Percentiles rank a stretch among this genome's conserved stretches.
Evolutionary conservation across 129 eudicot species (phyloP).

Genomic region (Glebionis coronaria): DNA sequence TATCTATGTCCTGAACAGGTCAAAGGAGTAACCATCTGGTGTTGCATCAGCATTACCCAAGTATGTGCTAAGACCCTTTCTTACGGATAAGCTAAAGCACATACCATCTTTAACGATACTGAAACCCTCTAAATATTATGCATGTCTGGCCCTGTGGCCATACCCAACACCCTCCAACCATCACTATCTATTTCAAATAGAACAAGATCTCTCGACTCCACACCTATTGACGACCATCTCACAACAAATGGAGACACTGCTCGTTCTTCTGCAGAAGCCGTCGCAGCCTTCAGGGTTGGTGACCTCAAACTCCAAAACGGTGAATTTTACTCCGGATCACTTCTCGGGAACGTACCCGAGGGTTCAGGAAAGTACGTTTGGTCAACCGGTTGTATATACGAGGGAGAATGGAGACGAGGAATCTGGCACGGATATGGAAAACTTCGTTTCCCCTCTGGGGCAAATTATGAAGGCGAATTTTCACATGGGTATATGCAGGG

Average conservation of each 20-base stretch:
- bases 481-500: constrained; percentile 87
- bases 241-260: constrained; percentile 47
- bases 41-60: neutral
- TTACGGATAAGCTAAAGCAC: neutral
- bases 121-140: constrained; percentile 52
- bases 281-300: constrained; percentile 45
- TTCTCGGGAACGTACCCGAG: constrained; percentile 62
- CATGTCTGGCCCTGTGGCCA: constrained; percentile 85
- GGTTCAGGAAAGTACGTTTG: constrained; percentile 78
- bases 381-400: constrained; percentile 73
- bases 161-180: constrained; percentile 44
- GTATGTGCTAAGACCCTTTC: constrained; percentile 11
- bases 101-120: constrained; percentile 5
- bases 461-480: constrained; percentile 85
- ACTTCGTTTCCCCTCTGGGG: constrained; percentile 79
- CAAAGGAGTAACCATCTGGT: constrained; percentile 12
- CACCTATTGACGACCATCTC: constrained; percentile 30
- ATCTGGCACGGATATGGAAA: constrained; percentile 74
- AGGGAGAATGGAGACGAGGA: constrained; percentile 88
- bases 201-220: constrained; percentile 62
- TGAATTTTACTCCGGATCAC: constrained; percentile 64
- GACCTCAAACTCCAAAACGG: constrained; percentile 63
- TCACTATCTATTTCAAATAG: constrained; percentile 42
- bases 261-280: constrained; percentile 46
- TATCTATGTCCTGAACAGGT: constrained; percentile 18